phyloP scores from a whole-genome alignment of 805 yeast genomes.

The Metschnikowia koreensis region DNA sequence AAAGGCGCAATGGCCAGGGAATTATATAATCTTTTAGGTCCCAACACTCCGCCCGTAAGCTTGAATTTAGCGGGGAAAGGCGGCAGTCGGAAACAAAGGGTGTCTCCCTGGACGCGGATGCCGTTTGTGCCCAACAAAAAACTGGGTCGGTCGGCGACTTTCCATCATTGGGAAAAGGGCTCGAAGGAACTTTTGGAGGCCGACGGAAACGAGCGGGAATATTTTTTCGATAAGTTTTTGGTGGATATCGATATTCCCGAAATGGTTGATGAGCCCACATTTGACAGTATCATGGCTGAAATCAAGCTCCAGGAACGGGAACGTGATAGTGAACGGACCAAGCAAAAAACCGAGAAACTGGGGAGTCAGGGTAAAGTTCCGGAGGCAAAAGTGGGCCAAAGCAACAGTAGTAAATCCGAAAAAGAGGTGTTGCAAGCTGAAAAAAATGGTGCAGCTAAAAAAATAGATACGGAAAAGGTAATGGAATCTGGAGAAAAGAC shows the following conservation, averaged over 20 bases:
- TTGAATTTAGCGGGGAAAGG: constrained; percentile 33
- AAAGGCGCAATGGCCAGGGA: constrained; percentile 84
- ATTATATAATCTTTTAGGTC: constrained; percentile 82
- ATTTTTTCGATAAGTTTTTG: constrained; percentile 74
- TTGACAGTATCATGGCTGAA: constrained; percentile 48
- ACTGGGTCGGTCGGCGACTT: constrained; percentile 40
- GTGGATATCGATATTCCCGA: constrained; percentile 67
- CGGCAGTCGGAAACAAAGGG: constrained; percentile 64
- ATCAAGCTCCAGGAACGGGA: constrained; percentile 24
- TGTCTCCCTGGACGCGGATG: constrained; percentile 79
- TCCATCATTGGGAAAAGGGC: constrained; percentile 89
- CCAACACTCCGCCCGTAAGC: constrained; percentile 81
- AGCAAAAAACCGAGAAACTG: background rate
- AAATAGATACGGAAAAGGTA: background rate
- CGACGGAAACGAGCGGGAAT: constrained; percentile 40
- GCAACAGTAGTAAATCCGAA: background rate
- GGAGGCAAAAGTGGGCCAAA: background rate
- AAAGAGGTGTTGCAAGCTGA: background rate
- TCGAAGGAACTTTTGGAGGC: constrained; percentile 45
- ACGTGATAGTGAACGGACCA: background rate
- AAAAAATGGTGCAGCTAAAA: no score
- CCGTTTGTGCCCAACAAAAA: constrained; percentile 55
- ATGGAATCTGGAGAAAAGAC: background rate
- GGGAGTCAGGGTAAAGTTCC: background rate
- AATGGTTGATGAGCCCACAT: constrained; percentile 60